Base-by-base conservation (phyloP, 371 early-diverging fungal species). In the Rhizopus delemar region DNA sequence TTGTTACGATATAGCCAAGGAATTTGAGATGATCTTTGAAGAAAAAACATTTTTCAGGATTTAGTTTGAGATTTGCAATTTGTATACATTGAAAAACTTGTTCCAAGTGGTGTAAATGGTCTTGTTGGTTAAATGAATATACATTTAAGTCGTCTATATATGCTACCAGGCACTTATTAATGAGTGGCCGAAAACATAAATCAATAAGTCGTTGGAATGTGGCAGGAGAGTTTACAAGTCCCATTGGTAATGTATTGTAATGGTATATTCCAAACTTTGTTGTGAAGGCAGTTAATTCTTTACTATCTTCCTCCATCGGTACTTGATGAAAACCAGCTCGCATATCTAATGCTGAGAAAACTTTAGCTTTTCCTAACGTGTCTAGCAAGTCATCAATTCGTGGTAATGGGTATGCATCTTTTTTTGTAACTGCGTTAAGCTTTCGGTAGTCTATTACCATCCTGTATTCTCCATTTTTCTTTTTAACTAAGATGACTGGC, bases 361-460 rank as follows among this genome's bases (percentile, higher is more conserved):
- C 56, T 0, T 15, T 29, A 0, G 71, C 59, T 22, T 64, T 69
- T 28, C 57, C 29, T 0, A 86, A 43, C 0, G 59, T 35, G 36
- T 69, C 66, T 6, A 79, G 12, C 0, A 70, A 3, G 9, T 72
- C 69, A 33, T 77, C 74, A 0, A 81, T 70, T 0, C 48, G 41
- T 0, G 74, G 78, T 5, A 80, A 32, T 1, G 81, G 76, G 48
- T 70, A 77, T 2, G 36, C 12, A 15, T 57, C 57, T 12, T 65
- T 65, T 0, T 56, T 57, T 0, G 78, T 81, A 0, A 66, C 57
- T 0, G 46, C 53, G 51, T 83, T 83, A 11, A 82, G 55, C 46
- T 52, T 48, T 5, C 74, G 54, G 15, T 82, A 89, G 38, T 85
- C 78, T 0, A 65, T 53, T 9, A 73, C 59, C 43, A 83, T 12